Conservation (phyloP, 108 stramenopile genomes). For the Nitzschia inconspicua region DNA sequence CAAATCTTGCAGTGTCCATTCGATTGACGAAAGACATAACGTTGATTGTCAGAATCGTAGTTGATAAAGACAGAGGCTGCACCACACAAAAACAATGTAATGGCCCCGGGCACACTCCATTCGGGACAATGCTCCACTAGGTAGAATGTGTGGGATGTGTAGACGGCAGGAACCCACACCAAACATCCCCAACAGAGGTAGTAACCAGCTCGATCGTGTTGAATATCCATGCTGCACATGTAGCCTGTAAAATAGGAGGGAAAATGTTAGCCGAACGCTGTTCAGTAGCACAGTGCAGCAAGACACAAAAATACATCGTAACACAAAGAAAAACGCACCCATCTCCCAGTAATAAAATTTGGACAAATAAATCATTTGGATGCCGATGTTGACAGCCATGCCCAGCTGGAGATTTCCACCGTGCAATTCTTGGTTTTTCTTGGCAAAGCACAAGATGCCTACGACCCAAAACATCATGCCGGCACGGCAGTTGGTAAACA, state of each 20-base stretch:
- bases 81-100: slow-evolving; percentile 66
- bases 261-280: too few species aligned
- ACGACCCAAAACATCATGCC: slow-evolving; percentile 98
- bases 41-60: slow-evolving; percentile 96
- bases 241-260: too few species aligned
- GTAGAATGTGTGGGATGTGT: slow-evolving; percentile 87
- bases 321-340: too few species aligned
- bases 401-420: slow-evolving; percentile 45
- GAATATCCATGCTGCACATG: slow-evolving; percentile 98
- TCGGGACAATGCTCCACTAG: slow-evolving; percentile 81
- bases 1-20: slow-evolving; percentile 84
- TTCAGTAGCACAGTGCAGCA: too few species aligned
- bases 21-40: slow-evolving; percentile 87
- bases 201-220: slow-evolving; percentile 75
- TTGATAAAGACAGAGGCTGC: slow-evolving; percentile 80
- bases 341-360: slow-evolving; percentile 99
- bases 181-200: slow-evolving; percentile 99
- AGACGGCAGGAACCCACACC: slow-evolving; percentile 97
- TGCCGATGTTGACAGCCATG: slow-evolving; percentile 66
- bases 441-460: slow-evolving; percentile 48
- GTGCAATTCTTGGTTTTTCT: slow-evolving; percentile 46
- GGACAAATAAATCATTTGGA: slow-evolving; percentile 90
- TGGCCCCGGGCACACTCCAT: slow-evolving; percentile 51
- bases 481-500: slow-evolving; percentile 97
- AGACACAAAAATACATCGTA: too few species aligned